A percentile compares a stretch with the other conserved stretches of the same genome.
Evolutionary conservation across 2,329 filamentous ascomycete genomes (phyloP).

Genomic region (Paecilomyces variotii): DNA sequence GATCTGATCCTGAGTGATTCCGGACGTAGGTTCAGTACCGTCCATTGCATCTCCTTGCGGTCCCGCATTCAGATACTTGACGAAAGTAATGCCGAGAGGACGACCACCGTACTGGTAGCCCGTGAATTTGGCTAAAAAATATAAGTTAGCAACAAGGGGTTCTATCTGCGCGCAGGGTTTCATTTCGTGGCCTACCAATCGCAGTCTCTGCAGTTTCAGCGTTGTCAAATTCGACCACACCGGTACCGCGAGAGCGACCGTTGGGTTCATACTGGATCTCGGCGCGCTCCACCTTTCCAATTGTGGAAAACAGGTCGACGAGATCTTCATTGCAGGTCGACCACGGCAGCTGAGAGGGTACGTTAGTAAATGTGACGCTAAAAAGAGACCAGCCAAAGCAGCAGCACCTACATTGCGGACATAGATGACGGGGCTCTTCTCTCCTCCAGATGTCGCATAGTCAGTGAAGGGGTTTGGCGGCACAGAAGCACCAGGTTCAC

Average conservation of each 20-base stretch:
- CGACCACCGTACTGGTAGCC: slow-evolving; percentile 96
- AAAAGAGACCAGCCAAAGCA: not conserved
- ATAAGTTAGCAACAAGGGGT: slow-evolving; percentile 16
- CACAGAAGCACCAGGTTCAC: slow-evolving; percentile 41
- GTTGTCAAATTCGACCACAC: slow-evolving; percentile 89
- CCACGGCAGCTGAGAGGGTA: slow-evolving; percentile 70
- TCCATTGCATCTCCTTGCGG: slow-evolving; percentile 68
- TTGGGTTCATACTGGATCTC: slow-evolving; percentile 98
- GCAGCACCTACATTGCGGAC: slow-evolving; percentile 78
- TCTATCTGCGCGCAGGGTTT: not conserved
- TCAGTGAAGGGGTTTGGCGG: slow-evolving; percentile 86
- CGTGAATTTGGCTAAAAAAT: slow-evolving; percentile 70
- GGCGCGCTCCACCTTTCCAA: slow-evolving; percentile 96
- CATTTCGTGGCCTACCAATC: slow-evolving; percentile 50
- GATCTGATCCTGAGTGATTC: slow-evolving; percentile 94
- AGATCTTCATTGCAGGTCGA: slow-evolving; percentile 98
- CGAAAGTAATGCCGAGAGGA: slow-evolving; percentile 84
- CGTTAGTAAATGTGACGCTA: slow-evolving; percentile 10
- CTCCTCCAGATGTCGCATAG: slow-evolving; percentile 76
- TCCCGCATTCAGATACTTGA: slow-evolving; percentile 76
- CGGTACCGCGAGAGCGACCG: slow-evolving; percentile 86
- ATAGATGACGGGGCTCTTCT: slow-evolving; percentile 77
- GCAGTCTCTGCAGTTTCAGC: slow-evolving; percentile 81
- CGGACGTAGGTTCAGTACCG: slow-evolving; percentile 58
- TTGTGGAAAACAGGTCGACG: slow-evolving; percentile 92